A percentile compares a stretch with the other conserved stretches of the same genome.
These are phyloP conservation scores for Mucuna pruriens DNA, from an alignment of 306 rosid species.

Conservation along the genomic window DNA sequence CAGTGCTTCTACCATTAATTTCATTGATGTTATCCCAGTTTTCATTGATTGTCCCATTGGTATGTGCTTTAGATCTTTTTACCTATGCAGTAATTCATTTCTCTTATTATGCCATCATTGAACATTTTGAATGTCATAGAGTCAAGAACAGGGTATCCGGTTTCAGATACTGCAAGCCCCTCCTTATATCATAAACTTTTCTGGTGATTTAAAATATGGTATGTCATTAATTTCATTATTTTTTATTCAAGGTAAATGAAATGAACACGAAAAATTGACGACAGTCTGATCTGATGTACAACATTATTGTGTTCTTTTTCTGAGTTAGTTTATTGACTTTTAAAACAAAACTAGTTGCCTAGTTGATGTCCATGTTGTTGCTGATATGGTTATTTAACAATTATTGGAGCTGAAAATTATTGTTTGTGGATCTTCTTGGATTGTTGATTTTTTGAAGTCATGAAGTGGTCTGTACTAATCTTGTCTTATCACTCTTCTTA, in stretches of 20 bases:
- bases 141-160: constrained; percentile 76
- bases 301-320: neutral
- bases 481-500: constrained; percentile 9
- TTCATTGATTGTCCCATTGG: constrained; percentile 89
- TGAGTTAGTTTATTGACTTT: constrained; percentile 24
- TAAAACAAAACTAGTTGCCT: neutral
- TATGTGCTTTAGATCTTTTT: constrained; percentile 44
- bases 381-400: constrained; percentile 16
- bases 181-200: constrained; percentile 69
- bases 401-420: neutral
- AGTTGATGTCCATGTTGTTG: constrained; percentile 22
- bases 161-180: constrained; percentile 89
- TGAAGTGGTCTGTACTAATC: constrained; percentile 28
- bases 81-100: constrained; percentile 14
- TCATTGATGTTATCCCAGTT: constrained; percentile 89
- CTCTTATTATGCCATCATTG: constrained; percentile 30
- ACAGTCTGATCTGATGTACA: neutral
- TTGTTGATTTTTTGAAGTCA: constrained; percentile 30
- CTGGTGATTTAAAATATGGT: constrained; percentile 92
- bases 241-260: constrained; percentile 4
- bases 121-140: constrained; percentile 58
- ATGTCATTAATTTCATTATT: constrained; percentile 33
- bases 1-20: constrained; percentile 75
- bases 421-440: neutral
- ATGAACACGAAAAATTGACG: neutral